Evolutionary conservation across 768 basidiomycete genomes (phyloP), one percentile per base, ranked within the genome.

Genomic region (Dendrothele bispora): DNA sequence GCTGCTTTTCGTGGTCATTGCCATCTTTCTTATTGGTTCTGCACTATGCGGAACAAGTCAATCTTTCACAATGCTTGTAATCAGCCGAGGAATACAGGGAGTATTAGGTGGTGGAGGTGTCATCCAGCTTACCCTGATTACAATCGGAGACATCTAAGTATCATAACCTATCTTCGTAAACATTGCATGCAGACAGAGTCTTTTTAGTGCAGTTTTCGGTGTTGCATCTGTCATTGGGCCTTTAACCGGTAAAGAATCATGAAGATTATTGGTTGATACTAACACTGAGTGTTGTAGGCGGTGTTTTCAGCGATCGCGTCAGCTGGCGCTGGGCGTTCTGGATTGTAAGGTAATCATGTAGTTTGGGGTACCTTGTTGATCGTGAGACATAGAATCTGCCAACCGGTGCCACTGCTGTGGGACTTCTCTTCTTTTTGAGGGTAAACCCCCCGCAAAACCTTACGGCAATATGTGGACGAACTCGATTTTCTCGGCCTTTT

Each of bases 251-350:
- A 91, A 32, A n/a, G 10, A n/a, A 10, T 32, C 30, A 90, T 48
- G 86, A 86, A 61, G 69, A 83, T 63, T 10, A 20, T 10, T 24
- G 18, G 27, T 21, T 14, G 14, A 49, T 32, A 18, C 18, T 36
- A 7, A 27, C 39, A 32, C 11, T 39, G 27, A 39, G 18, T n/a
- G 35, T 39, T 45, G 50, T 51, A 86, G 85, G 82, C 65, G 30
- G 30, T 32, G 30, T n/a, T 8, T 79, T 91, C 48, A 80, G 87
- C 0, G 80, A 90, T 57, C 83, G 86, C 58, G 82, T 82, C 14
- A 72, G 81, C 1, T 92, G 90, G 90, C 66, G 90, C 67, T 91
- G 89, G 89, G 88, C 55, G 87, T 87, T 56, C 55, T 89, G 85
- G 84, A 60, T 46, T 79, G 51, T 18, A 22, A 25, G 10, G 0